Conservation (phyloP, 2,329 filamentous ascomycete genomes). For the Cladophialophora immunda region DNA sequence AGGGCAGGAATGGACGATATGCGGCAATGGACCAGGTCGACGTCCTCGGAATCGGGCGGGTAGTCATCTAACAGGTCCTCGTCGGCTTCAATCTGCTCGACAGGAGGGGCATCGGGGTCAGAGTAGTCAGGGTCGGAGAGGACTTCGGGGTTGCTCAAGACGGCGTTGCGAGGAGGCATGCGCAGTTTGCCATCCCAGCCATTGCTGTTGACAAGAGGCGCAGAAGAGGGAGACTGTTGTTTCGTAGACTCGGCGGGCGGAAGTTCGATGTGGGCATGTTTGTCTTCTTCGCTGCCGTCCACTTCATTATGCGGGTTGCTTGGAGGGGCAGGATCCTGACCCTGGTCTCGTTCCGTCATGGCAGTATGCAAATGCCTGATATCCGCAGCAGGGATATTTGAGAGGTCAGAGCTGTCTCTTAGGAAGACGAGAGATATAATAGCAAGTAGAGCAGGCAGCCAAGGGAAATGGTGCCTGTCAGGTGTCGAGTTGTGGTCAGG, state of each 20-base stretch:
- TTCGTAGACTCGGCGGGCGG: slow-evolving; percentile 13
- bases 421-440: not conserved
- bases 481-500: slow-evolving; percentile 2
- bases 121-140: slow-evolving; percentile 87
- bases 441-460: not conserved
- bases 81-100: slow-evolving; percentile 80
- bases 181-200: slow-evolving; percentile 59
- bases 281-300: slow-evolving; percentile 13
- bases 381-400: not conserved
- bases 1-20: slow-evolving; percentile 80
- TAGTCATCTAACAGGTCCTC: slow-evolving; percentile 73
- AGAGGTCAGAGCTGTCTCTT: not conserved
- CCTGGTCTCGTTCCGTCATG: slow-evolving; percentile 26
- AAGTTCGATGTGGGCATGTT: slow-evolving; percentile 31
- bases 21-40: slow-evolving; percentile 89
- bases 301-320: slow-evolving; percentile 8
- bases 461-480: not conserved
- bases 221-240: slow-evolving; percentile 16
- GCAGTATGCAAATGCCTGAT: not conserved
- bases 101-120: slow-evolving; percentile 71
- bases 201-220: slow-evolving; percentile 47
- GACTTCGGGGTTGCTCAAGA: slow-evolving; percentile 79
- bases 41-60: slow-evolving; percentile 65
- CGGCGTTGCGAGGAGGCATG: slow-evolving; percentile 66
- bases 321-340: slow-evolving; percentile 18